Evolutionary conservation across 1,284 basidiomycete species (phyloP), one percentile per base, ranked within the genome.

Genomic region (Microbotryum silenes-acaulis): DNA sequence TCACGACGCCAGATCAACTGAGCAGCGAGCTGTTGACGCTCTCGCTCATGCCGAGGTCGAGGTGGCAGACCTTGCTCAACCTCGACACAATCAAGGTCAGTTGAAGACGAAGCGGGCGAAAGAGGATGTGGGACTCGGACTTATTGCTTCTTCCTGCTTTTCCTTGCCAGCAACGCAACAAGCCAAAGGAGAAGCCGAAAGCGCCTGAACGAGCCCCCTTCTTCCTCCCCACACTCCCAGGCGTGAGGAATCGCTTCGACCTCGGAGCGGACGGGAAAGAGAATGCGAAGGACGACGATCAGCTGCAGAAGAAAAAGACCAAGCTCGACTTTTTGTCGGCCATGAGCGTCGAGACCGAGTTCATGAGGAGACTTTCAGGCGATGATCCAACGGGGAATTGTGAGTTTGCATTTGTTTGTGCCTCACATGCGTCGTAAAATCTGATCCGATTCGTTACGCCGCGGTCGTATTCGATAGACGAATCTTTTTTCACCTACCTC

Each of bases 1-100:
- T 89, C 77, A 83, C 84, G 20, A 89, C 88, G 7, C 89, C 89
- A n/a, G 83, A 86, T 47, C 88, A 93, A 72, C 78, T 96, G 7
- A 84, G 87, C 57, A 88, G 86, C 52, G 88, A 90, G 12, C 81
- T 97, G 16, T 82, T 97, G 54, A 98, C 96, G 0, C 79, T 98
- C 18, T 94, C 92, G 5, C 80, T 93, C 29, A 82, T 98, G 57
- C 94, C 96, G 20, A 85, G 93, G 47, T 86, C 91, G 16, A 81
- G 90, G 70, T 99, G 96, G 96, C 90, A 96, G 76, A 94, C 96
- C 0, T 78, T 99, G 23, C 81, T 99, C 61, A 97, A 97, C 73
- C 81, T 99, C 44, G 96, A 98, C 70, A 86, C 91, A 45, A 97
- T 98, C 71, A 88, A 91, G 77, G 87, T 87, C 71, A 63, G 81